Conservation (phyloP, 2,329 filamentous ascomycete genomes). For the Apiospora koreana region DNA sequence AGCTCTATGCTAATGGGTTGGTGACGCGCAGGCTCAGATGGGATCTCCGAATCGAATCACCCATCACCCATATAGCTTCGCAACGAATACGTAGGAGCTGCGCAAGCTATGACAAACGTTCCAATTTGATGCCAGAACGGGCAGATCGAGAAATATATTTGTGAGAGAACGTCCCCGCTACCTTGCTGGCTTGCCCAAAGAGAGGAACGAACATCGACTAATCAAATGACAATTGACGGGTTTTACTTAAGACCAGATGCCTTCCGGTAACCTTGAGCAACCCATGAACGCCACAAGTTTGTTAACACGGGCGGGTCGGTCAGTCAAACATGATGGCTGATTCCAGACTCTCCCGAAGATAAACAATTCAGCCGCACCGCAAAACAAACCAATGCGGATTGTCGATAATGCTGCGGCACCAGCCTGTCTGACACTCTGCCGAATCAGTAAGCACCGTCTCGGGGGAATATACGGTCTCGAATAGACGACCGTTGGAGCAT, state of each 20-base stretch:
- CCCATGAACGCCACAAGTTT: not conserved
- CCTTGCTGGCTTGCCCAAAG: not conserved
- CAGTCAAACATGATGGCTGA: not conserved
- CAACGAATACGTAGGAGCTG: not conserved
- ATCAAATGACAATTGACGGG: not conserved
- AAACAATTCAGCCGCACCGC: conserved; percentile 5
- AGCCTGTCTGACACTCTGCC: not conserved
- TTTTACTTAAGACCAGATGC: not conserved
- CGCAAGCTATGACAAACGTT: not conserved
- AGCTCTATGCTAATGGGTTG: not conserved
- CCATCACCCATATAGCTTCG: not conserved
- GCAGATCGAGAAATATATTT: not conserved
- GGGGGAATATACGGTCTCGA: not conserved
- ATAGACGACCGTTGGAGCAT: not conserved
- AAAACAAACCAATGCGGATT: not conserved
- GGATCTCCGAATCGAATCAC: not conserved
- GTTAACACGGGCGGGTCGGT: not conserved
- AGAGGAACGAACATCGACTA: not conserved
- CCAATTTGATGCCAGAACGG: not conserved
- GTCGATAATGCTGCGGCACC: not conserved
- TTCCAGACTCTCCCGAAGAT: not conserved
- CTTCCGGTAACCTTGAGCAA: not conserved
- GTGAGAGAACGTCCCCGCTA: not conserved
- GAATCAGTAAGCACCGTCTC: not conserved
- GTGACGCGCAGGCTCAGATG: not conserved